Conservation (phyloP, 306 rosid species). For the Datisca glomerata region DNA sequence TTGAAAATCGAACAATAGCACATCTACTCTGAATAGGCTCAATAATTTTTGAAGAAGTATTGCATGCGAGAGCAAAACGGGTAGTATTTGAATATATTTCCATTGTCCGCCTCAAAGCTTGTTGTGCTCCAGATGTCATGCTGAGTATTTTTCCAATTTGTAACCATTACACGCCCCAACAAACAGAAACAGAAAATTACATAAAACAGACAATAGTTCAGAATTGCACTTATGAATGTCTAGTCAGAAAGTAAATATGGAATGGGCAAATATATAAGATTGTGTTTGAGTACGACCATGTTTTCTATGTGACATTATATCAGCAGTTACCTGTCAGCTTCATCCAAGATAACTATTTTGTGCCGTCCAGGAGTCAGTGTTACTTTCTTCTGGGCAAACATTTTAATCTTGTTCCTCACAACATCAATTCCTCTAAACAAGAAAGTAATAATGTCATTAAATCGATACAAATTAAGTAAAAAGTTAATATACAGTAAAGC, state of each 20-base stretch:
- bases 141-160: slow-evolving; percentile 21
- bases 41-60: slow-evolving; percentile 77
- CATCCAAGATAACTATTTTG: slow-evolving; percentile 82
- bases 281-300: neutral
- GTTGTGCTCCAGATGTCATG: slow-evolving; percentile 97
- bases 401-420: slow-evolving; percentile 93
- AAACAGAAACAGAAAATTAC: neutral
- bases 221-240: too few species aligned
- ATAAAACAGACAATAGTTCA: too few species aligned
- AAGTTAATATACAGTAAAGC: neutral
- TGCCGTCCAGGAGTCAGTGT: slow-evolving; percentile 75
- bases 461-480: neutral
- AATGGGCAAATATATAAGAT: neutral
- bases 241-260: too few species aligned
- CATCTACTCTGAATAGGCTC: slow-evolving; percentile 99
- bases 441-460: neutral
- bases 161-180: neutral
- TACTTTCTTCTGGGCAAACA: slow-evolving; percentile 93
- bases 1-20: slow-evolving; percentile 80
- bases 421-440: slow-evolving; percentile 79
- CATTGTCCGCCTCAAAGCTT: slow-evolving; percentile 93
- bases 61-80: slow-evolving; percentile 95
- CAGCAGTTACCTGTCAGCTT: slow-evolving; percentile 74
- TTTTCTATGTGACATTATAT: neutral
- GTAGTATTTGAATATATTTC: slow-evolving; percentile 91